Evolutionary conservation across 2,329 filamentous ascomycete species (phyloP).

Genomic region (Zopfia rhizophila): DNA sequence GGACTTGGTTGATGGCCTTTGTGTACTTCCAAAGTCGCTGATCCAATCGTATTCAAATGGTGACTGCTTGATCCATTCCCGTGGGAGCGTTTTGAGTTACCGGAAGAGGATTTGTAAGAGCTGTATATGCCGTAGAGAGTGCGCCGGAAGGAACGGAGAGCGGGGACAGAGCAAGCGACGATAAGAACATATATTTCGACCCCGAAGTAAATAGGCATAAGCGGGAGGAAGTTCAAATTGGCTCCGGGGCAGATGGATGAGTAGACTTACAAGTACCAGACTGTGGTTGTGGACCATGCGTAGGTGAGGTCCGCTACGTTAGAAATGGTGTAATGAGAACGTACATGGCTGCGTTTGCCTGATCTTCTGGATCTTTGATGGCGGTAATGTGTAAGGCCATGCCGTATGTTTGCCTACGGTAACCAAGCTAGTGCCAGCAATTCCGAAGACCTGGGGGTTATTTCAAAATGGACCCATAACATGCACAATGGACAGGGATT

Average conservation of each 20-base stretch:
- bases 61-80: too few relatives aligned
- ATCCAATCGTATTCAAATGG: too few relatives aligned
- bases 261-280: constrained; percentile 17
- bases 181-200: constrained; percentile 1
- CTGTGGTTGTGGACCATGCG: constrained; percentile 13
- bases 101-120: constrained; percentile 1
- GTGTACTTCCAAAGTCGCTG: too few relatives aligned
- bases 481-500: constrained; percentile 14
- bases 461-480: neutral
- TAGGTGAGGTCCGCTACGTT: constrained; percentile 18
- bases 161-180: constrained; percentile 4
- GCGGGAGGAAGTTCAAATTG: too few relatives aligned
- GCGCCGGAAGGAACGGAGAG: constrained; percentile 8
- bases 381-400: constrained; percentile 12
- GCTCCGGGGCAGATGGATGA: too few relatives aligned
- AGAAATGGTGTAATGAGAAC: constrained; percentile 11
- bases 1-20: neutral
- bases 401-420: constrained; percentile 13
- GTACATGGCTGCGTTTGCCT: constrained; percentile 12
- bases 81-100: neutral
- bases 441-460: constrained; percentile 2
- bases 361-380: constrained; percentile 13
- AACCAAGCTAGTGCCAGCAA: constrained; percentile 10
- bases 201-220: too few relatives aligned
- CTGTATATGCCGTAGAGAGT: constrained; percentile 2